A percentile compares a stretch with the other conserved stretches of the same genome.
Evolutionary conservation across 768 basidiomycete species (phyloP).

Genomic region (Boletus rufocinnamomeus): DNA sequence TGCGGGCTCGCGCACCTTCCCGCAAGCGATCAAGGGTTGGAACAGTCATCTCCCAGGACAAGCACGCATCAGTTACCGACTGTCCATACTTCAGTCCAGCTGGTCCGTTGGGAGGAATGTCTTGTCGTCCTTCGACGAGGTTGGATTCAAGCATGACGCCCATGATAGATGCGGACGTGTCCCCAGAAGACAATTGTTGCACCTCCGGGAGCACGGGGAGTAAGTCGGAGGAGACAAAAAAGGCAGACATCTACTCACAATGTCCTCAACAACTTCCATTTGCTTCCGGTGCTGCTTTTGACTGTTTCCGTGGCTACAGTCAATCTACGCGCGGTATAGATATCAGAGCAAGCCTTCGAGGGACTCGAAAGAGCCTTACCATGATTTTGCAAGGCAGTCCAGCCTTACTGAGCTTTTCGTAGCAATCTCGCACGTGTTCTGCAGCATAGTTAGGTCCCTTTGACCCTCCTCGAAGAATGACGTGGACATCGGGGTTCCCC

Average conservation of each 20-base stretch:
- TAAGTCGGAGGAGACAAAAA: constrained; percentile 10
- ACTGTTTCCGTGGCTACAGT: constrained; percentile 97
- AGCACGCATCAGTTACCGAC: constrained; percentile 87
- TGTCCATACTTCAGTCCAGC: constrained; percentile 77
- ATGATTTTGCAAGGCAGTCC: constrained; percentile 80
- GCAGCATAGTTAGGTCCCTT: constrained; percentile 88
- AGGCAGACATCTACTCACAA: constrained; percentile 52
- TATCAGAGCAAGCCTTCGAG: neutral
- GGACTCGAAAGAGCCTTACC: constrained; percentile 47
- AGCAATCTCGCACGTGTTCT: constrained; percentile 76
- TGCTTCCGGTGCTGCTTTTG: constrained; percentile 90
- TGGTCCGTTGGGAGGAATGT: constrained; percentile 74
- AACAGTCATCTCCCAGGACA: constrained; percentile 88
- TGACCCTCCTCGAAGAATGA: constrained; percentile 90
- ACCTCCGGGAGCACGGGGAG: constrained; percentile 46
- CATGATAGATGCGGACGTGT: constrained; percentile 75
- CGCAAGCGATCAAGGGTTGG: constrained; percentile 81
- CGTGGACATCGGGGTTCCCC: constrained; percentile 91
- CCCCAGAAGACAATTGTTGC: constrained; percentile 66
- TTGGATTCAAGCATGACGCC: constrained; percentile 97
- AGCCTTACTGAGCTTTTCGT: constrained; percentile 75
- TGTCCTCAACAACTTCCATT: constrained; percentile 84
- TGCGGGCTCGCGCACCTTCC: constrained; percentile 81
- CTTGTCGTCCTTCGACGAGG: constrained; percentile 83
- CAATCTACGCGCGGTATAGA: constrained; percentile 56